These are phyloP conservation scores for Neodidymelliopsis sp. DNA, from an alignment of 2,329 filamentous ascomycete species.

Conservation along the genomic window DNA sequence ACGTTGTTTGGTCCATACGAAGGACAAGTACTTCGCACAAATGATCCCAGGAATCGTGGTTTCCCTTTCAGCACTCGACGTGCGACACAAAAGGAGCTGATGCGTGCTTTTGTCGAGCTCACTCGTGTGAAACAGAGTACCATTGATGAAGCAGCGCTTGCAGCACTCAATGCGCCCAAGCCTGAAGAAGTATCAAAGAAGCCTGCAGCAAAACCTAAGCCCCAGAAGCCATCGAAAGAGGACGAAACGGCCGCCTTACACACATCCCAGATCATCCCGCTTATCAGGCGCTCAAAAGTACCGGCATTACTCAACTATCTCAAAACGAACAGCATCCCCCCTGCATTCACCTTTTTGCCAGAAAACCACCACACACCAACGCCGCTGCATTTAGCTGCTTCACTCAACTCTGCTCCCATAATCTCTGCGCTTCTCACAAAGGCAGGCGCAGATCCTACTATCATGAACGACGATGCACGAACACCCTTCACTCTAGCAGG, in stretches of 20 bases:
- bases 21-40: conserved; percentile 78
- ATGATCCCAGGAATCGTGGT: conserved; percentile 80
- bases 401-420: conserved; percentile 79
- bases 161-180: conserved; percentile 55
- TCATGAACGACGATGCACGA: conserved; percentile 71
- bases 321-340: conserved; percentile 72
- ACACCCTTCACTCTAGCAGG: conserved; percentile 87
- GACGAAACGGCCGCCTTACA: conserved; percentile 84
- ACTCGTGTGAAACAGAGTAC: conserved; percentile 87
- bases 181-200: conserved; percentile 51
- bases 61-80: conserved; percentile 94
- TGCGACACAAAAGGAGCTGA: conserved; percentile 91
- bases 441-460: conserved; percentile 75
- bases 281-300: conserved; percentile 88
- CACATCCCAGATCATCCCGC: conserved; percentile 85
- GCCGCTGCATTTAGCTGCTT: conserved; percentile 83
- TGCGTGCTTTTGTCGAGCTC: conserved; percentile 92
- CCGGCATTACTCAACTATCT: conserved; percentile 87
- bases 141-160: conserved; percentile 71
- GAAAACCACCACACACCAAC: conserved; percentile 79
- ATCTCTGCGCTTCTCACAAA: conserved; percentile 79
- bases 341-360: conserved; percentile 80
- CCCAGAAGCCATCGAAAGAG: conserved; percentile 75
- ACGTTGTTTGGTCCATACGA: conserved; percentile 94
- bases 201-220: conserved; percentile 54